Evolutionary conservation across 768 basidiomycete genomes (phyloP).

Genomic region (Cystofilobasidium ferigula): DNA sequence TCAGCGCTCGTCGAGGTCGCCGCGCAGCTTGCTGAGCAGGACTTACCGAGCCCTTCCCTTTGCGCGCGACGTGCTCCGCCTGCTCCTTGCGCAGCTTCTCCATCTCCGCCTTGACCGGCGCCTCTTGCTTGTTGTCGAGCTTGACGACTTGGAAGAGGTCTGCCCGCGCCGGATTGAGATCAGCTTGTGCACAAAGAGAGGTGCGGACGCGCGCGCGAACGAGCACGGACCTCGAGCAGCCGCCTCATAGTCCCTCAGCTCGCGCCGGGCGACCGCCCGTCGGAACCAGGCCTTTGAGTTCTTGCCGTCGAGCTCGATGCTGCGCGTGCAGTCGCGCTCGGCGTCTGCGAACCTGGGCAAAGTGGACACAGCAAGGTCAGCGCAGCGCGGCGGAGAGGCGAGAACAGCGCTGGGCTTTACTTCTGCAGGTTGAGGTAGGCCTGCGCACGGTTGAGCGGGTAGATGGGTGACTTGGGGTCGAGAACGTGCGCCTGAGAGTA

Average conservation of each 20-base stretch:
- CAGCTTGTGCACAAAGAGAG: neutral
- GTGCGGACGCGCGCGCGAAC: neutral
- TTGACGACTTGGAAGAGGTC: conserved; percentile 15
- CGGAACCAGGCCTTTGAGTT: conserved; percentile 22
- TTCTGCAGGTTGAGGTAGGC: conserved; percentile 19
- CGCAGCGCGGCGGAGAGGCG: neutral
- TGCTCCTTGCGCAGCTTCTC: conserved; percentile 9
- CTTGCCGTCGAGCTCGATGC: conserved; percentile 8
- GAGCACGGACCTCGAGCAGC: conserved; percentile 3
- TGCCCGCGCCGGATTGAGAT: neutral
- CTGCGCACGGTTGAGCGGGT: conserved; percentile 22
- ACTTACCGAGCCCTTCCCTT: neutral
- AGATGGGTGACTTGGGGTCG: conserved; percentile 13
- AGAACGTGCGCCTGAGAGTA: conserved; percentile 22
- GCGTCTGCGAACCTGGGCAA: conserved; percentile 10
- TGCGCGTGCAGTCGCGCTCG: conserved; percentile 20
- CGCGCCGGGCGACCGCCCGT: conserved; percentile 11
- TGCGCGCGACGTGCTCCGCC: neutral
- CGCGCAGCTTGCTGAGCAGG: neutral
- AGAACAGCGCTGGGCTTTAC: neutral
- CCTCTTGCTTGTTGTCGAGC: conserved; percentile 9
- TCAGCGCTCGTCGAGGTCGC: neutral
- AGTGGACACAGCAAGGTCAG: neutral
- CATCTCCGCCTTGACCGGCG: conserved; percentile 8
- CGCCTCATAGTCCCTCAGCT: neutral